Evolutionary conservation across 108 stramenopile species (phyloP).

Genomic region (Discostella pseudostelligera): DNA sequence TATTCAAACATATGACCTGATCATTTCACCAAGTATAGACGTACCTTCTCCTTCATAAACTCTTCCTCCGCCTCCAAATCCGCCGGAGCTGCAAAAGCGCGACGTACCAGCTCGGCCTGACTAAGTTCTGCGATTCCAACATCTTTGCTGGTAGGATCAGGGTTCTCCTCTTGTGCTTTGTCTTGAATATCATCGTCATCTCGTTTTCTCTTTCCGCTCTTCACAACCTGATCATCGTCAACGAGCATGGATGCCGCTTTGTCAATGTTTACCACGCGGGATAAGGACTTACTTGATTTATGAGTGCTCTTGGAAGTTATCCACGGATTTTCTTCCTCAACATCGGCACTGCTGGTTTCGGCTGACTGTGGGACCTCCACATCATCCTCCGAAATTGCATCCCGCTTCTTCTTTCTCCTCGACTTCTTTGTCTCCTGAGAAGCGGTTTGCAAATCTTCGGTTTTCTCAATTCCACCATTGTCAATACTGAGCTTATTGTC

Average conservation of each 20-base stretch:
- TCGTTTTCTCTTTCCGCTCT: slow-evolving; percentile 11
- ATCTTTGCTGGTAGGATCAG: slow-evolving; percentile 8
- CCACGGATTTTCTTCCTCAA: slow-evolving; percentile 47
- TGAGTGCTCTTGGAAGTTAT: slow-evolving; percentile 16
- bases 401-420: slow-evolving; percentile 41
- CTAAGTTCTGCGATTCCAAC: slow-evolving; percentile 38
- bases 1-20: background rate
- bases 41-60: slow-evolving; percentile 86
- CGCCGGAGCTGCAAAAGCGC: slow-evolving; percentile 86
- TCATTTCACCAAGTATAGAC: background rate
- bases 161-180: slow-evolving; percentile 6
- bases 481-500: slow-evolving; percentile 12
- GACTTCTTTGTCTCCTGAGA: slow-evolving; percentile 13
- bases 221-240: slow-evolving; percentile 18
- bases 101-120: slow-evolving; percentile 89
- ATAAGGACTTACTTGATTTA: slow-evolving; percentile 21
- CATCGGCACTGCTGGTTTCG: slow-evolving; percentile 1
- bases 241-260: slow-evolving; percentile 47
- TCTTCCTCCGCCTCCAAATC: slow-evolving; percentile 86
- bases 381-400: slow-evolving; percentile 11
- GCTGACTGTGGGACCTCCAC: slow-evolving; percentile 1
- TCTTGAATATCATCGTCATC: background rate
- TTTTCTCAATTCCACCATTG: background rate
- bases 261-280: slow-evolving; percentile 31
- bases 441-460: slow-evolving; percentile 7